Base-by-base conservation (phyloP, 2,329 filamentous ascomycete genomes). In the Colletotrichum trifolii region DNA sequence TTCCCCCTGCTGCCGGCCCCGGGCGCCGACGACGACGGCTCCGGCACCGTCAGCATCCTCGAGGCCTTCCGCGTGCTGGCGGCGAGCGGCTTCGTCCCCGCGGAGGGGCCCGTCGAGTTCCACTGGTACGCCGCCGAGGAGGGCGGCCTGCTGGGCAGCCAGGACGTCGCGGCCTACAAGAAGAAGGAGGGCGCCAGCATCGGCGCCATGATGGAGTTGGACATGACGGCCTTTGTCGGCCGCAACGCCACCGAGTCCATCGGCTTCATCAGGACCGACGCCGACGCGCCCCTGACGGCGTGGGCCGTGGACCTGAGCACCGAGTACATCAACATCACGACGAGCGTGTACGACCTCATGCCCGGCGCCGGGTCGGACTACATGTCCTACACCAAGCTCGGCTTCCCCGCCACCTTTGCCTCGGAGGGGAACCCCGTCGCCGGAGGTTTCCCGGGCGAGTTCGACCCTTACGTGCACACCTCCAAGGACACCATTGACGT, bases 121-220 rank as follows among this genome's bases (percentile, higher is more conserved):
- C 90, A 92, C 74, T 94, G 90, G 90, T 93, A 93, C 77, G 89
- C 87, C n/a, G 91, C 90, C 0, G 91, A 93, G 73, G 91, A 93
- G 73, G 90, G 89, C 13, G 91, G 91, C 10, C 82, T 94, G 55
- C 72, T 81, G 7, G 79, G 79, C 34, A 67, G 87, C 50, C 89
- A 92, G 72, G 89, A 87, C 8, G 86, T 93, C 72, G 92, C 91
- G 76, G 82, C 83, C 48, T 81, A 85, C 12, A 93, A 93, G 75
- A 85, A 87, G 74, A 85, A 87, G 70, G 79, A 85, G 45, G 83
- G 84, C 45, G 83, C 84, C 7, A 82, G 87, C 53, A 83, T 93
- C 69, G 91, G 89, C 68, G 90, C 90, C 40, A 93, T 93, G 91
- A 82, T 93, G 67, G 90, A 93, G 75, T 78, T 78, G 66, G 78